phyloP scores from a whole-genome alignment of 2,329 filamentous ascomycete species.

The Colletotrichum brevisporum region DNA sequence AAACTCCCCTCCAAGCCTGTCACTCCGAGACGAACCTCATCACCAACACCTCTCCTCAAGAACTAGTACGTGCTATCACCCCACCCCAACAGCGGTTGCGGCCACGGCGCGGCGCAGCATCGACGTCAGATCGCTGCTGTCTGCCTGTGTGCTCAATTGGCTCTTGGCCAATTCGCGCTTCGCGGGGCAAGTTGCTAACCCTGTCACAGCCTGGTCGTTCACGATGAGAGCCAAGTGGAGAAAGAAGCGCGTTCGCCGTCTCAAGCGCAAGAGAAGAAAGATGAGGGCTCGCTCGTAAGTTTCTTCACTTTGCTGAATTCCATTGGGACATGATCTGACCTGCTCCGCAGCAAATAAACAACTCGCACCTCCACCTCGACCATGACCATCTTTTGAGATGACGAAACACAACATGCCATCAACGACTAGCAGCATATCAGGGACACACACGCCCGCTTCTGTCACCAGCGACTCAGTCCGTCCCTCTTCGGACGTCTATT shows the following conservation, averaged over 20 bases:
- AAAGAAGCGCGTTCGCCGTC: slow-evolving; percentile 99
- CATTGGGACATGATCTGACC: slow-evolving; percentile 49
- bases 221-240: slow-evolving; percentile 98
- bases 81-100: slow-evolving; percentile 6
- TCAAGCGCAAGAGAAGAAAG: slow-evolving; percentile 99
- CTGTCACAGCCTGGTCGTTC: slow-evolving; percentile 54
- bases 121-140: neutral
- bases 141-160: neutral
- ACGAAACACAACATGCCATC: slow-evolving; percentile 28
- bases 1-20: slow-evolving; percentile 32
- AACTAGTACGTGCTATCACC: slow-evolving; percentile 40
- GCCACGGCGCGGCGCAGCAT: neutral
- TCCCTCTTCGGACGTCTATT: slow-evolving; percentile 40
- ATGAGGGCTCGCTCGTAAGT: slow-evolving; percentile 96
- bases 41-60: slow-evolving; percentile 43
- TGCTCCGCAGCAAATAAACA: slow-evolving; percentile 74
- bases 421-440: slow-evolving; percentile 22
- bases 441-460: slow-evolving; percentile 16
- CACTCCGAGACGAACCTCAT: slow-evolving; percentile 37
- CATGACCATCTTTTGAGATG: slow-evolving; percentile 57
- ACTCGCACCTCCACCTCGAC: slow-evolving; percentile 70
- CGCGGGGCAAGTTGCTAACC: slow-evolving; percentile 9
- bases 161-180: neutral
- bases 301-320: neutral
- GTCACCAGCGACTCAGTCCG: slow-evolving; percentile 40